phyloP scores from a whole-genome alignment of 768 basidiomycete genomes.

The Hygrocybe coccinea region DNA sequence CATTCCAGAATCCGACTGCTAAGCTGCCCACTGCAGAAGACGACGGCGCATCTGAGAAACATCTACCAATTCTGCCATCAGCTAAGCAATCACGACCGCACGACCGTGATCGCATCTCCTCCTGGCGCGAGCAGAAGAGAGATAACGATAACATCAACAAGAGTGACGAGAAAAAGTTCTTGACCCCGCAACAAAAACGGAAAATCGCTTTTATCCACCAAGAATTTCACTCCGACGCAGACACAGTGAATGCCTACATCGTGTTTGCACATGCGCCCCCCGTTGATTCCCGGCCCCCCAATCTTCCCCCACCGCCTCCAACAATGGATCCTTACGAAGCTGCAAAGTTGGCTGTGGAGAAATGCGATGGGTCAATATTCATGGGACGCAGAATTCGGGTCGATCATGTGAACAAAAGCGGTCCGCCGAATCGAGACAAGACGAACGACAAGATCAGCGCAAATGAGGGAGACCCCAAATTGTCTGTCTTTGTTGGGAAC shows the following conservation, averaged over 20 bases:
- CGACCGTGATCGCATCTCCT: conserved; percentile 52
- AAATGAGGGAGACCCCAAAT: conserved; percentile 61
- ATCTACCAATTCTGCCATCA: conserved; percentile 20
- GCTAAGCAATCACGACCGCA: conserved; percentile 41
- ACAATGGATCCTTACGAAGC: conserved; percentile 69
- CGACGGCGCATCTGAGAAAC: conserved; percentile 25
- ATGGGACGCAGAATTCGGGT: conserved; percentile 76
- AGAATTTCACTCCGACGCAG: conserved; percentile 77
- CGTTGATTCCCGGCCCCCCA: conserved; percentile 36
- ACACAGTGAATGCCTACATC: conserved; percentile 80
- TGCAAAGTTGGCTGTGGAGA: conserved; percentile 51
- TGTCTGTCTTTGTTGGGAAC: conserved; percentile 86
- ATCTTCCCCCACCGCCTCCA: conserved; percentile 46
- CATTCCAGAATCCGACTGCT: conserved; percentile 79
- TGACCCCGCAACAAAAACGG: conserved; percentile 84
- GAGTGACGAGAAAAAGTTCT: conserved; percentile 56
- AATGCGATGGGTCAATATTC: conserved; percentile 67
- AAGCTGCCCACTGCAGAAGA: conserved; percentile 46
- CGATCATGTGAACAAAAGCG: conserved; percentile 51
- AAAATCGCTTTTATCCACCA: conserved; percentile 91
- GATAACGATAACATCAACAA: conserved; percentile 43
- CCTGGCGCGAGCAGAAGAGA: conserved; percentile 50
- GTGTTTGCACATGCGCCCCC: conserved; percentile 75
- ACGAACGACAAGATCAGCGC: conserved; percentile 17
- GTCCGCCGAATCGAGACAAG: conserved; percentile 7